phyloP scores from a whole-genome alignment of 129 eudicot species.

The Helianthus annuus region DNA sequence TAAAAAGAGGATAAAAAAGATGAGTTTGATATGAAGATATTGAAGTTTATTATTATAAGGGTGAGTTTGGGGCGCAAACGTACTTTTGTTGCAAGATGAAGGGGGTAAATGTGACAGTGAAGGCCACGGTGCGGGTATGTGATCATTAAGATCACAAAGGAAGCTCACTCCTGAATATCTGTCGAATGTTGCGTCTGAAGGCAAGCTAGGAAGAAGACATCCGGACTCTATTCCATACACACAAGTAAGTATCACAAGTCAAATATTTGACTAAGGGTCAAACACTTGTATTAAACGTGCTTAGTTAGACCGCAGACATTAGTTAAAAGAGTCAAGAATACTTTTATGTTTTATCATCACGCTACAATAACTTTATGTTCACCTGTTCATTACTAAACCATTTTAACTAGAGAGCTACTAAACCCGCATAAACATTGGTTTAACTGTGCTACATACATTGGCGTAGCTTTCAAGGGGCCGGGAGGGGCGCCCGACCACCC shows the following conservation, averaged over 20 bases:
- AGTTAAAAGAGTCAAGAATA: not conserved
- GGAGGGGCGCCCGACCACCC: too few relatives aligned
- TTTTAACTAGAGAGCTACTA: not conserved
- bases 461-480: too few relatives aligned
- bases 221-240: conserved; percentile 62
- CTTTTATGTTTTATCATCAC: not conserved
- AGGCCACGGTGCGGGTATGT: conserved; percentile 99
- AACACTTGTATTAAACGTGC: not conserved
- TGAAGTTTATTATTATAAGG: not conserved
- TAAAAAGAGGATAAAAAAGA: conserved; percentile 6
- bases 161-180: conserved; percentile 72
- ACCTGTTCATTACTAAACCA: not conserved
- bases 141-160: conserved; percentile 91
- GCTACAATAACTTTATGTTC: not conserved
- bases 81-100: conserved; percentile 93
- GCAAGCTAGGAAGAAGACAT: conserved; percentile 96
- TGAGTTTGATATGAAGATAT: conserved; percentile 9
- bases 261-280: conserved; percentile 1
- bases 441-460: not conserved
- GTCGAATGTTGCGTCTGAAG: conserved; percentile 89
- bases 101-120: conserved; percentile 63
- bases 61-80: conserved; percentile 9
- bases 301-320: not conserved
- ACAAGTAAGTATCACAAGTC: conserved; percentile 13
- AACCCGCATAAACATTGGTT: not conserved